Evolutionary conservation across 208 protist species (phyloP), one percentile per base, ranked within the genome.

Genomic region (Eutreptiella sp.): DNA sequence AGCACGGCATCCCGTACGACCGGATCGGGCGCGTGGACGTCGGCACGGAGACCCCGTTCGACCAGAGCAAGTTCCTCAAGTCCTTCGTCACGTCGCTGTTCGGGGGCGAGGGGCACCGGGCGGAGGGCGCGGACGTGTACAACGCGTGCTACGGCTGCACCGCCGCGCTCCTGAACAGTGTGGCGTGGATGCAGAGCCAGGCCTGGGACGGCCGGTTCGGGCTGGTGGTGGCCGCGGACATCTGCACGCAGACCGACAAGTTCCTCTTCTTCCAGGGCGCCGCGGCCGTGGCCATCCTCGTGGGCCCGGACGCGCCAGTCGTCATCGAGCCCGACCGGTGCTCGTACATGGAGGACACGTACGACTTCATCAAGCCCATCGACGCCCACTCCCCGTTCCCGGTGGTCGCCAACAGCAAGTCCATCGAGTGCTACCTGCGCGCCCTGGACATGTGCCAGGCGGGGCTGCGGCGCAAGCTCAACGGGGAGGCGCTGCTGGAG

Each of bases 351-450:
- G 68, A 81, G 53, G 70, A 95, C 65, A 75, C 64, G 2, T 94
- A 78, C 27, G 90, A 96, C 63, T 96, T 96, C 47, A 94, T 88
- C 72, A 96, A 96, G 68, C 88, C 88, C 38, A n/a, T n/a, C n/a
- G 48, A 83, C 36, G 36, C 84, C n/a, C 35, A 46, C n/a, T 79
- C 70, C 35, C 78, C 85, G 61, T 92, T 93, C 64, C 87, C 89
- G 27, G 38, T 54, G 11, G 88, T 93, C 2, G 83, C 89, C 52
- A 86, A 87, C 28, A 66, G 81, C 27, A 71, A 88, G 14, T 88
- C 83, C 11, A 76, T 83, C 38, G 46, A 31, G 26, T 85, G 79
- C 45, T 94, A 92, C 68, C 71, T 91, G 11, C 53, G 75, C 27
- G 70, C 84, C n/a, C 62, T 94, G 0, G 87, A 94, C 45, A 52